phyloP scores from a whole-genome alignment of 306 rosid genomes.

The Casuarina equisetifolia region DNA sequence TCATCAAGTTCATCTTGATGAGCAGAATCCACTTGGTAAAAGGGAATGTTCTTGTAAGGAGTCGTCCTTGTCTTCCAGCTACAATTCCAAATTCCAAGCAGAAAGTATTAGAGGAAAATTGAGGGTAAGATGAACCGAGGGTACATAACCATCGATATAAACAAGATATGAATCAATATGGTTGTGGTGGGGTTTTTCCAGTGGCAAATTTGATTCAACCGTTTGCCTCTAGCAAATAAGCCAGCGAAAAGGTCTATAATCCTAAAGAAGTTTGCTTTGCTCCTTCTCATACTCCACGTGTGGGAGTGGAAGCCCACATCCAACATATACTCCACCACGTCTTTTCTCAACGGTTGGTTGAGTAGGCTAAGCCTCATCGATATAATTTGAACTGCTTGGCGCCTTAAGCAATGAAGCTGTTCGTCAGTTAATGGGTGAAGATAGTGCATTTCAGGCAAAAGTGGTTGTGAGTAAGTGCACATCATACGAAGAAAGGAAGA shows the following conservation, averaged over 20 bases:
- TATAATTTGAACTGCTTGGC: conserved; percentile 84
- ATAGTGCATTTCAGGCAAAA: conserved; percentile 94
- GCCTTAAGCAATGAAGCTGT: conserved; percentile 91
- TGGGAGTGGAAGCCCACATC: conserved; percentile 93
- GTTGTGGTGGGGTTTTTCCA: conserved; percentile 94
- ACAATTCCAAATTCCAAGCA: conserved; percentile 94
- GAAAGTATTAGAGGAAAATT: conserved; percentile 83
- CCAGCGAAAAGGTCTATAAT: conserved; percentile 82
- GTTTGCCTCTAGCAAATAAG: conserved; percentile 79
- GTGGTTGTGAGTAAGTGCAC: conserved; percentile 85
- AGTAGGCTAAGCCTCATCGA: conserved; percentile 80
- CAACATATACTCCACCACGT: conserved; percentile 90
- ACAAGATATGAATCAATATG: conserved; percentile 74
- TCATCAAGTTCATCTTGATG: conserved; percentile 92
- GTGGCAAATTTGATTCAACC: conserved; percentile 95
- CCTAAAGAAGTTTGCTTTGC: conserved; percentile 91
- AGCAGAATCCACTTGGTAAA: conserved; percentile 75
- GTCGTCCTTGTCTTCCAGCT: conserved; percentile 95
- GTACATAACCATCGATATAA: conserved; percentile 81
- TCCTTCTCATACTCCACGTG: conserved; percentile 98
- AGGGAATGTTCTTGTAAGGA: conserved; percentile 95
- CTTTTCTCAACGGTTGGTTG: conserved; percentile 87
- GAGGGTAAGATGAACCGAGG: conserved; percentile 94
- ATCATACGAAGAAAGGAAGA: conserved; percentile 88
- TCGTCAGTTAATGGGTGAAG: conserved; percentile 80